phyloP scores from a whole-genome alignment of 352 stramenopile species.

The Stramenopiles sp. region DNA sequence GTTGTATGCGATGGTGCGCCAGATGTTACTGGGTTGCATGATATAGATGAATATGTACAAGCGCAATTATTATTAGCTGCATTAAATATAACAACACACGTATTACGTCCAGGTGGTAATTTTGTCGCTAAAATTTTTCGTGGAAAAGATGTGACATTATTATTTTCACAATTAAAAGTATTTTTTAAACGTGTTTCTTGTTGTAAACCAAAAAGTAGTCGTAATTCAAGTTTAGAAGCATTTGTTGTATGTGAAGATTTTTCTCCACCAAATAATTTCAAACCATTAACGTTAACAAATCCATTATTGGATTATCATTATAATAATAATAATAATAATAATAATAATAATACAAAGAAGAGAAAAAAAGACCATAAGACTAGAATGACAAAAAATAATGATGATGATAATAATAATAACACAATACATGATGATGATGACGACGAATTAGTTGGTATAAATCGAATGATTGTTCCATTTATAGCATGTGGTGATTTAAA shows the following conservation, averaged over 20 bases:
- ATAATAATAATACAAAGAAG: no score
- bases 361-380: no score
- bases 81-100: constrained; percentile 90
- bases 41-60: constrained; percentile 95
- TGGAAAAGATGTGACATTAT: constrained; percentile 77
- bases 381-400: no score
- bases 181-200: constrained; percentile 86
- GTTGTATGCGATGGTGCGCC: constrained; percentile 95
- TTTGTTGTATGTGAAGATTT: constrained; percentile 92
- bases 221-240: constrained; percentile 78
- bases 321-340: no score
- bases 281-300: constrained; percentile 30
- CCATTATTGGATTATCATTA: neutral
- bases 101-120: constrained; percentile 68
- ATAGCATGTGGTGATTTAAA: constrained; percentile 70
- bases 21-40: constrained; percentile 96
- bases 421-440: constrained; percentile 37
- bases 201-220: constrained; percentile 86
- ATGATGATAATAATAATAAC: no score
- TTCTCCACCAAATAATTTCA: constrained; percentile 43
- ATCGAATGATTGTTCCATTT: constrained; percentile 56
- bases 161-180: constrained; percentile 81
- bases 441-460: constrained; percentile 25
- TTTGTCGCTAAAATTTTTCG: constrained; percentile 99
- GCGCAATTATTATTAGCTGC: constrained; percentile 82